Evolutionary conservation across 1,284 basidiomycete species (phyloP).

Genomic region (Ceratobasidium theobromae): DNA sequence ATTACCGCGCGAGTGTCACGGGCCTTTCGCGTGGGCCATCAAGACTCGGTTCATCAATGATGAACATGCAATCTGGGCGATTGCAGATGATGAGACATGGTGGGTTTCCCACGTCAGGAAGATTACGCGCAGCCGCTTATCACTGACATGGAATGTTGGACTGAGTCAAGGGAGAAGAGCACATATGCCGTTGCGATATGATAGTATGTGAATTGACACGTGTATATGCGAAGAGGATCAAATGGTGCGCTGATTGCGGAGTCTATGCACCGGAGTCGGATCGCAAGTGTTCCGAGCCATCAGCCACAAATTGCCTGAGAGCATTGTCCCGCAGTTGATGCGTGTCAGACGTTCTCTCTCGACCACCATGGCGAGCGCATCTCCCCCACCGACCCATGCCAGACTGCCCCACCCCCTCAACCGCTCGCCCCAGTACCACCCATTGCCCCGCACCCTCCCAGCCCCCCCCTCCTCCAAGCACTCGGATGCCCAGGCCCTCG

Average conservation of each 20-base stretch:
- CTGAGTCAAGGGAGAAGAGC: neutral
- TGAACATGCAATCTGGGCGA: neutral
- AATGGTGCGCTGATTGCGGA: neutral
- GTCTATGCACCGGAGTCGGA: neutral
- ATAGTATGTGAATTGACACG: neutral
- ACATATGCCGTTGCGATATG: too few relatives aligned
- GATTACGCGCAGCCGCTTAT: conserved; percentile 10
- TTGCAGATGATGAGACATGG: neutral
- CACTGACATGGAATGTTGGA: conserved; percentile 9
- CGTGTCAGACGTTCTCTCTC: conserved; percentile 6
- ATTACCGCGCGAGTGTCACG: too few relatives aligned
- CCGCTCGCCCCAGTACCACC: neutral
- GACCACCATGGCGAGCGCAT: conserved; percentile 13
- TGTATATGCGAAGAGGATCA: neutral
- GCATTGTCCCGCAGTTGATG: conserved; percentile 17
- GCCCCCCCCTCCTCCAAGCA: conserved; percentile 20
- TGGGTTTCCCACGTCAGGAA: conserved; percentile 19
- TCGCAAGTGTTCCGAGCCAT: neutral
- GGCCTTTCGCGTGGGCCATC: neutral
- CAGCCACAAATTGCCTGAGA: neutral
- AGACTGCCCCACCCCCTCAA: conserved; percentile 14
- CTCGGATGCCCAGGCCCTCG: conserved; percentile 14
- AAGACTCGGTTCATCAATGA: neutral
- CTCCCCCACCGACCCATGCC: conserved; percentile 5
- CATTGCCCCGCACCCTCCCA: conserved; percentile 15